Evolutionary conservation across 352 stramenopile species (phyloP), one percentile per base, ranked within the genome.

Genomic region (Globisporangium uncinulatum): DNA sequence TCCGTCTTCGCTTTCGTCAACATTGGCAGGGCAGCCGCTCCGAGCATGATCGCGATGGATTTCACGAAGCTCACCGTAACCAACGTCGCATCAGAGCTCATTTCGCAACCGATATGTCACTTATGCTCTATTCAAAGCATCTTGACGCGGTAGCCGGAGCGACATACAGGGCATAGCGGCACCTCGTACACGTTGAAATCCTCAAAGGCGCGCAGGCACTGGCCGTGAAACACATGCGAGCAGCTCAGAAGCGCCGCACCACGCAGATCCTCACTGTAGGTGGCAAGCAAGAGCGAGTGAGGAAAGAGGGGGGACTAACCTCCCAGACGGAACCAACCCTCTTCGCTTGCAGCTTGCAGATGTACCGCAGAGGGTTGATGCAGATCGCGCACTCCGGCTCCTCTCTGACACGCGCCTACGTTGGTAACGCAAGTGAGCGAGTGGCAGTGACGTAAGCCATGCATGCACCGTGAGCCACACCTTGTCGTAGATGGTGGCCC

Each of bases 101-200:
- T 4, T 4, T 13, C 4, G 4, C n/a, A 4, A n/a, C 39, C 6
- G 39, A 45, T 10, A 45, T 31, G 43, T 0, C 32, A 4, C 24
- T 29, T 4, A 29, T 29, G 24, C 24, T 4, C 24, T 4, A 5
- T 10, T 24, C 41, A 36, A 15, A 34, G 43, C 9, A 29, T 4
- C 24, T 59, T 57, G 1, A 52, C 63, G 2, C 58, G 63, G 43
- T 87, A 87, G 36, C 48, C 69, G 37, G 62, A 53, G 41, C 84
- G 76, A 63, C 86, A 95, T 13, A 95, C 74, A 6, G 86, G 83
- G 49, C 83, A 95, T 6, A 90, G 58, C 11, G 74, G 66, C 21
- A 88, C 65, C 54, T 92, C 83, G 67, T 93, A 92, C 63, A 94
- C 90, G 66, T 86, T 92, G 56, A 95, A 95, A 42, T 86, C 63